Base-by-base conservation (phyloP, 139 green algal species). In the Chlamydomonas sp. region DNA sequence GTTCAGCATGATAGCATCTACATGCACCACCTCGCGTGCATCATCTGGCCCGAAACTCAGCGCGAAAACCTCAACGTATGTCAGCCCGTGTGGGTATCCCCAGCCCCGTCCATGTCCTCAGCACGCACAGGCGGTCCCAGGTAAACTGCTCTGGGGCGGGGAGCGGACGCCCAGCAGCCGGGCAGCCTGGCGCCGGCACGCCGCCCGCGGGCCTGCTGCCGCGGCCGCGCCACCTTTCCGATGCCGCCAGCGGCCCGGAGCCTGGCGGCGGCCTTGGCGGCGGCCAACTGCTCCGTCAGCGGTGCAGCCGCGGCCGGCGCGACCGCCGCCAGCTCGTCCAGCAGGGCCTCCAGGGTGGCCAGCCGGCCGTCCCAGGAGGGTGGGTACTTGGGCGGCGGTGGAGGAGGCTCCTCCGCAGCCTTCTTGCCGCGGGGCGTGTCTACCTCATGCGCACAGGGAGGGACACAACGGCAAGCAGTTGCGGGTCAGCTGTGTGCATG, bases 101-200 rank as follows among this genome's bases (percentile, higher is more conserved):
- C 64, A 88, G 84, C 9, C 63, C 73, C 49, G 84, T 88, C 84
- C 84, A 88, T 8, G 57, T 77, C 3, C 84, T 63, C 75, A 88
- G 59, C 63, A 83, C 75, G 0, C 64, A 15, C 84, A 88, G 49
- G 57, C 75, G 75, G 4, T 88, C 75, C 84, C 84, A 88, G 74
- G 74, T 88, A 88, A 88, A 64, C 75, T 69, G 14, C 84, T 88
- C 64, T 63, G 83, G 63, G 18, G 2, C 63, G 0, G 31, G 0
- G 73, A 81, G 60, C 83, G 83, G 15, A 80, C n/a, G n/a, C n/a
- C n/a, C n/a, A n/a, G n/a, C n/a, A n/a, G n/a, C n/a, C n/a, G n/a
- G n/a, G n/a, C n/a, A n/a, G n/a, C n/a, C n/a, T n/a, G n/a, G n/a
- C n/a, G 73, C 83, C 62, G 83, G 83, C 61, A 87, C 83, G 12